Evolutionary conservation across 2,329 filamentous ascomycete species (phyloP), one percentile per base, ranked within the genome.

Genomic region (Monosporascus cannonballus): DNA sequence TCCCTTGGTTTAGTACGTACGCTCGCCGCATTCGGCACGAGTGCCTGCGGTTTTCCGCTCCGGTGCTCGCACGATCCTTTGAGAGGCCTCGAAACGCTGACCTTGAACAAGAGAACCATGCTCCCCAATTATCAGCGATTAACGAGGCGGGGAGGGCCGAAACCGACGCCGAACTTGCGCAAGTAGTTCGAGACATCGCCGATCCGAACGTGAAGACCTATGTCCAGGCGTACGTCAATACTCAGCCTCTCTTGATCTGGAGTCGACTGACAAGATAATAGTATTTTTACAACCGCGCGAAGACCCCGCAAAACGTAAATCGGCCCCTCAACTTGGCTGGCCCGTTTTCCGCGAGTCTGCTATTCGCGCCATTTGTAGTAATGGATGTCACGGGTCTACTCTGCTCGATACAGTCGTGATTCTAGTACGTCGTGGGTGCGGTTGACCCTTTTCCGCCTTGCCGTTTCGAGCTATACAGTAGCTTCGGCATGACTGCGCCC

Each of bases 1-100:
- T 45, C 2, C 54, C 62, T 20, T 54, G 71, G 38, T 65, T 65
- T 37, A 64, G 72, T 74, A 65, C 14, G 67, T 59, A 6, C 27
- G 44, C 64, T 41, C 38, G 18, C 38, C 17, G 30, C 30, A 34
- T 34, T 34, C 30, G 30, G 30, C 38, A 41, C 38, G 17, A 42
- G 39, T 14, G 20, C 39, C 39, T 20, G 18, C 18, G 18, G 18
- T 6, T 42, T 42, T 24, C 39, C 4, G 18, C 11, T 42, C n/a
- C 22, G 39, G 17, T 20, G 18, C 39, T 42, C 9, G 39, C 18
- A 24, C 39, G n/a, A 6, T 18, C 39, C 8, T 42, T 18, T 18
- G 18, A 6, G 4, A 4, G 5, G 11, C 18, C n/a, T 42, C 22
- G n/a, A 42, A 42, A 20, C 6, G 18, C 39, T 42, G 18, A 42